A percentile compares a stretch with the other conserved stretches of the same genome.
Evolutionary conservation across 257 asterid species (phyloP).

Genomic region (Plectranthus barbatus): DNA sequence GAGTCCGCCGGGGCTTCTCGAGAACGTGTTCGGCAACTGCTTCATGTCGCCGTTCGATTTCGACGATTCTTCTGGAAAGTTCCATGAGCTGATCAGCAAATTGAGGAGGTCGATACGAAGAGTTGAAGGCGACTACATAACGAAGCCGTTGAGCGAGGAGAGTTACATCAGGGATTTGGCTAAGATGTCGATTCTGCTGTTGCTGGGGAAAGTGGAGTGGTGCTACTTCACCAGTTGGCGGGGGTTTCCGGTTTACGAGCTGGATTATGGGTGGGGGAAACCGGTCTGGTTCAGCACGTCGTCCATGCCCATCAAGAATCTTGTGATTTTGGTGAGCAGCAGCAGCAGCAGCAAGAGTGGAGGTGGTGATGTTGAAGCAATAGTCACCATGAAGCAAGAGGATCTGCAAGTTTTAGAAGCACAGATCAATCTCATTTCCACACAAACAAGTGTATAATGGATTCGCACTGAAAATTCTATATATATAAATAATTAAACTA

Average conservation of each 20-base stretch:
- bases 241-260: slow-evolving; percentile 31
- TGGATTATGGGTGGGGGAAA: slow-evolving; percentile 38
- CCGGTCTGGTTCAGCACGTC: slow-evolving; percentile 29
- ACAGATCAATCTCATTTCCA: not conserved
- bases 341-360: too few relatives aligned
- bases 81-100: not conserved
- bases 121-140: not conserved
- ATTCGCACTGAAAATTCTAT: too few relatives aligned
- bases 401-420: not conserved
- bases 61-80: not conserved
- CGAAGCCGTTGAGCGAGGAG: not conserved
- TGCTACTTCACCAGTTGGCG: slow-evolving; percentile 39
- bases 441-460: not conserved
- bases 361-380: slow-evolving; percentile 45
- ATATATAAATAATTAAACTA: too few relatives aligned
- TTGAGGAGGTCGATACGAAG: not conserved
- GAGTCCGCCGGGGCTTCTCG: not conserved
- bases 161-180: not conserved
- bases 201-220: not conserved
- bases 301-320: slow-evolving; percentile 23
- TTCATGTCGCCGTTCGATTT: not conserved
- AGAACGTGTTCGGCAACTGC: slow-evolving; percentile 12
- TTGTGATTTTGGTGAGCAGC: slow-evolving; percentile 16
- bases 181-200: not conserved
- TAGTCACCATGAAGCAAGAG: slow-evolving; percentile 29